These are phyloP conservation scores for Cubamyces sp. DNA, from an alignment of 768 basidiomycete species.

Conservation along the genomic window DNA sequence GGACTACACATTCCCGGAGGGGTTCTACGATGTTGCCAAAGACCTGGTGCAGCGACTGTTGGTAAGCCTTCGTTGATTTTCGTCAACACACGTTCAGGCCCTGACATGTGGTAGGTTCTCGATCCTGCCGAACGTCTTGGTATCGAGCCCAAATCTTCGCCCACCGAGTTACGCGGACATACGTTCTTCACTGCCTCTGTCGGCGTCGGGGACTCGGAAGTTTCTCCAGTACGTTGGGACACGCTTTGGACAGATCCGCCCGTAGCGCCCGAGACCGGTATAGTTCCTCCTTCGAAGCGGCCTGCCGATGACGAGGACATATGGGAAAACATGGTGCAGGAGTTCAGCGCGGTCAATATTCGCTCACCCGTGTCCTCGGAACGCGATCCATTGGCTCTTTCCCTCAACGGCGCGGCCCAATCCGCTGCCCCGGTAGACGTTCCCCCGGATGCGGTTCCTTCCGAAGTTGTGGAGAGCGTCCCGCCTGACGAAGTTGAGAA, in stretches of 20 bases:
- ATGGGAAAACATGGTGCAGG: slow-evolving; percentile 22
- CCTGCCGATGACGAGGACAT: slow-evolving; percentile 2
- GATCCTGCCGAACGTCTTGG: slow-evolving; percentile 24
- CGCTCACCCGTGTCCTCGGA: slow-evolving; percentile 8
- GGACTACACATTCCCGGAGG: slow-evolving; percentile 18
- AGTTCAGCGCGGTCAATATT: slow-evolving; percentile 18
- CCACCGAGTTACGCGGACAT: slow-evolving; percentile 15
- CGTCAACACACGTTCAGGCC: neutral
- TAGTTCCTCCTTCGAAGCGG: slow-evolving; percentile 1
- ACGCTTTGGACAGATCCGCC: slow-evolving; percentile 22
- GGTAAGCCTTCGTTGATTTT: neutral
- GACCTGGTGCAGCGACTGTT: slow-evolving; percentile 16
- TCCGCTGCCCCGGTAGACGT: neutral
- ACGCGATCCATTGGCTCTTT: slow-evolving; percentile 1
- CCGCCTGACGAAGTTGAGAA: neutral
- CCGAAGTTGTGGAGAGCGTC: neutral
- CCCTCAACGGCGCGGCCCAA: neutral
- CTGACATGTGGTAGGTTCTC: slow-evolving; percentile 4
- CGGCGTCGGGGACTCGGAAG: neutral
- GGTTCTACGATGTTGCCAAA: slow-evolving; percentile 18
- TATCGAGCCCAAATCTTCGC: slow-evolving; percentile 19
- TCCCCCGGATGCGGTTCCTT: neutral
- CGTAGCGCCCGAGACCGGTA: slow-evolving; percentile 18
- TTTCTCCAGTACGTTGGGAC: slow-evolving; percentile 10
- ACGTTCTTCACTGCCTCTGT: slow-evolving; percentile 10